Conservation (phyloP, 2,329 filamentous ascomycete genomes). For the Immersiporthe knoxdaviesiana region DNA sequence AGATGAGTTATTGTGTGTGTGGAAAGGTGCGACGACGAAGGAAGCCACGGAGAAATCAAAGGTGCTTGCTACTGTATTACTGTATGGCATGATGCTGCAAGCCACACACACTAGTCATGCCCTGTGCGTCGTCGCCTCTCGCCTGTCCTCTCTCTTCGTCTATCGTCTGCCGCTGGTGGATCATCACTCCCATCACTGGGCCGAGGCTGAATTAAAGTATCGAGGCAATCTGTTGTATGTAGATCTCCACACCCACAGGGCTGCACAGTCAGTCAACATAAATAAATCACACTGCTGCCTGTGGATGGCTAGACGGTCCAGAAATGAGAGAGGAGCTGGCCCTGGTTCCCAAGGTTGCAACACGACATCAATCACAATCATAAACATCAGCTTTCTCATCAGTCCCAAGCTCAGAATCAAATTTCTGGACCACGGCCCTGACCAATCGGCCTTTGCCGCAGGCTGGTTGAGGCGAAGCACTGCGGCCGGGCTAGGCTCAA, state of each 20-base stretch:
- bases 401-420: neutral
- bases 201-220: neutral
- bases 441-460: conserved; percentile 7
- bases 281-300: neutral
- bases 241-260: neutral
- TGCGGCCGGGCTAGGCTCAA: conserved; percentile 15
- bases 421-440: conserved; percentile 1
- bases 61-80: neutral
- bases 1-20: neutral
- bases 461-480: conserved; percentile 12
- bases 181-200: neutral
- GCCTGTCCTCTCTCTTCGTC: neutral
- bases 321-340: too few relatives aligned
- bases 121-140: neutral
- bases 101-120: neutral
- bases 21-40: neutral
- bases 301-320: neutral
- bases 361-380: neutral
- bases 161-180: neutral
- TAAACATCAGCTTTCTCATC: neutral
- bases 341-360: too few relatives aligned
- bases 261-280: too few relatives aligned
- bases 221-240: neutral
- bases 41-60: neutral
- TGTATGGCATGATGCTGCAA: neutral